Base-by-base conservation (phyloP, 495 filamentous ascomycete genomes). In the Saxophila tyrrhenica region DNA sequence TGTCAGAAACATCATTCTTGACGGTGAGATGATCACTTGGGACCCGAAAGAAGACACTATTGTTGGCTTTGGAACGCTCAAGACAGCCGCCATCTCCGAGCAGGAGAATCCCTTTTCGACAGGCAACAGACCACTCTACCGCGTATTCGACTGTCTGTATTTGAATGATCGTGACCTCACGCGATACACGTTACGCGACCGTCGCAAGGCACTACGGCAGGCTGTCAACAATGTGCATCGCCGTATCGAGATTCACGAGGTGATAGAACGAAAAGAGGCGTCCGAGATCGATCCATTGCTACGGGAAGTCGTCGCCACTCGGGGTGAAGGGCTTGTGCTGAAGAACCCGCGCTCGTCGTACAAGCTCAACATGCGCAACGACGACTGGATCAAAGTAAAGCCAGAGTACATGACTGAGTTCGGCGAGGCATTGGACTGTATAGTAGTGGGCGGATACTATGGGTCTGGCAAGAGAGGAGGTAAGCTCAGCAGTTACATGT, bases 21-120 rank as follows among this genome's bases (percentile, higher is more conserved):
- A 98, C 61, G 92, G 92, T 10, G 92, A 98, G 68, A 98, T 98
- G 92, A 87, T 98, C 50, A 95, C 89, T 9, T 98, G 94, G 94
- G 89, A 97, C 65, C 82, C 88, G n/a, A 82, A 85, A 48, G 71
- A 86, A 48, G 83, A 95, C 67, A 81, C 81, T 49, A 85, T 89
- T 39, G 83, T 95, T 38, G 82, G 84, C 1, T 98, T 98, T 62
- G 92, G 92, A 5, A 94, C 87, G 0, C 74, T 98, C 24, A 98
- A 98, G 67, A 90, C 88, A 9, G 92, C 91, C 9, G 94, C 91
- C 0, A 62, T 95, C 20, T 81, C 81, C 0, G 82, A 87, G 63
- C 84, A 89, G 62, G 78, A 82, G 60, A 92, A 95, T 62, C 86
- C 83, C 0, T 85, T 80, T 51, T 71, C 78, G 0, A 24, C 16